These are phyloP conservation scores for Chenopodium album DNA, from an alignment of 148 eudicot species.

Conservation along the genomic window DNA sequence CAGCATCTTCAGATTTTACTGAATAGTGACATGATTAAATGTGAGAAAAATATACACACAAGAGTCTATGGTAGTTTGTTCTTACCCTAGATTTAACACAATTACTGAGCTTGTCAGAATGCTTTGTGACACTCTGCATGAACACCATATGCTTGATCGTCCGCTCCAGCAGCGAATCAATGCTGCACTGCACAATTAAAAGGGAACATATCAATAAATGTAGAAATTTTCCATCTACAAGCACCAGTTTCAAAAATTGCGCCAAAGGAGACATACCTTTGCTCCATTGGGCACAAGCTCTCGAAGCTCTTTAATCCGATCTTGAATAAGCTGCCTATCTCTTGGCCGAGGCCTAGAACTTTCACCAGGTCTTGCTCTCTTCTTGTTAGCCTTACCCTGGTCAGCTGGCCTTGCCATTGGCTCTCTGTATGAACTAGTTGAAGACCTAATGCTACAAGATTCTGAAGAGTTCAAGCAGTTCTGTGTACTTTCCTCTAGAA, in stretches of 20 bases:
- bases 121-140: constrained; percentile 74
- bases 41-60: neutral
- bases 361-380: constrained; percentile 85
- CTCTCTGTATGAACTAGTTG: constrained; percentile 53
- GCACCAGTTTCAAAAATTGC: neutral
- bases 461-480: constrained; percentile 57
- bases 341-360: constrained; percentile 89
- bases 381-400: constrained; percentile 48
- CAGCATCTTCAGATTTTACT: neutral
- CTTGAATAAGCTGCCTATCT: constrained; percentile 93
- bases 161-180: constrained; percentile 88
- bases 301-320: constrained; percentile 84
- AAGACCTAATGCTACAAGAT: constrained; percentile 43
- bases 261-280: constrained; percentile 47
- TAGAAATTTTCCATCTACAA: neutral
- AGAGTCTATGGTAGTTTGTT: neutral
- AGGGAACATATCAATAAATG: constrained; percentile 29
- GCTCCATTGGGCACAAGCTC: constrained; percentile 91
- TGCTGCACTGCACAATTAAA: constrained; percentile 73
- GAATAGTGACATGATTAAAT: neutral
- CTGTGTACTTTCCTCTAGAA: constrained; percentile 44
- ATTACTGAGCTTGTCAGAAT: constrained; percentile 68
- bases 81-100: constrained; percentile 63
- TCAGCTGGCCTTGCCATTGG: constrained; percentile 44
- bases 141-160: constrained; percentile 92